phyloP scores from a whole-genome alignment of 2,329 filamentous ascomycete species.

The Sporothrix brunneoviolacea region DNA sequence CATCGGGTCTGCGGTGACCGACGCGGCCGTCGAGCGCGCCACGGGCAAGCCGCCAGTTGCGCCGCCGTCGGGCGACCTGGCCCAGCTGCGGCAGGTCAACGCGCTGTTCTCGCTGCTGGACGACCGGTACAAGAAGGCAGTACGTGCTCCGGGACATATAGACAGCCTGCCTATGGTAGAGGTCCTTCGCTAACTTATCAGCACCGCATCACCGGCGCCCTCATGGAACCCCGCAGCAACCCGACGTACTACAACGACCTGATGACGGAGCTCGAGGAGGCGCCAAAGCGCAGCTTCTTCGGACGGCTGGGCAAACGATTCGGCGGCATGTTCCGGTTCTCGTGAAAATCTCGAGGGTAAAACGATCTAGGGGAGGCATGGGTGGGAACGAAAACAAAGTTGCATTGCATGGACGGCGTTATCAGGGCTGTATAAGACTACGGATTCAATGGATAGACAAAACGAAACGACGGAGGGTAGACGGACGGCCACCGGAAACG shows the following conservation, averaged over 20 bases:
- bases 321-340: conserved; percentile 53
- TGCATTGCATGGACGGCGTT: too few relatives aligned
- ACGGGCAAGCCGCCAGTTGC: conserved; percentile 5
- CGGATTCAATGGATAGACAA: too few relatives aligned
- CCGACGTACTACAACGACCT: conserved; percentile 58
- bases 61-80: conserved; percentile 31
- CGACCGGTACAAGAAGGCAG: conserved; percentile 51
- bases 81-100: conserved; percentile 51
- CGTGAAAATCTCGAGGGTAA: too few relatives aligned
- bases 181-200: too few relatives aligned
- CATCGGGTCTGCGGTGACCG: neutral
- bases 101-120: conserved; percentile 53
- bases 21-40: conserved; percentile 1
- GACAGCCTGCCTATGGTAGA: too few relatives aligned
- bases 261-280: conserved; percentile 55
- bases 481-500: too few relatives aligned
- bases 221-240: conserved; percentile 54
- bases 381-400: neutral
- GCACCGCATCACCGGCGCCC: conserved; percentile 42
- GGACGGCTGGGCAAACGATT: conserved; percentile 47
- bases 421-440: too few relatives aligned
- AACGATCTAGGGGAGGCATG: neutral
- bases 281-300: conserved; percentile 50
- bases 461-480: too few relatives aligned
- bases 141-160: too few relatives aligned